Evolutionary conservation across 768 basidiomycete genomes (phyloP), one percentile per base, ranked within the genome.

Genomic region (Hemileccinum impolitum): DNA sequence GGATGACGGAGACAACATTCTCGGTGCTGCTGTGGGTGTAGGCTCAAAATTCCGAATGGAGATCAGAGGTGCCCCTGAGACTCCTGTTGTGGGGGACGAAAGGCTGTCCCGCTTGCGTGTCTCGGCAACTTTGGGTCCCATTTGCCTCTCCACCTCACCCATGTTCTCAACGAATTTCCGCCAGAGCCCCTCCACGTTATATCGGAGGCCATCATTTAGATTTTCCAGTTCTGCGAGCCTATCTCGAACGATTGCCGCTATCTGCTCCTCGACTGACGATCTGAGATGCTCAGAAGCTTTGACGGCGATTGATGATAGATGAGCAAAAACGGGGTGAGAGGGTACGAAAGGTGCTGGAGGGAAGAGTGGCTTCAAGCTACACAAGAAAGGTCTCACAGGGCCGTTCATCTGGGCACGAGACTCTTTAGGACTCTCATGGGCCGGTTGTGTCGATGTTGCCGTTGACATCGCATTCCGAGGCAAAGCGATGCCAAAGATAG

Each of bases 311-410:
- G 75, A 71, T 14, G 83, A 75, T 28, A 91, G 72, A 62, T 87
- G 81, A 37, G 72, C 53, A 60, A 90, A 91, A 36, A 82, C 78
- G 7, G 81, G 80, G 56, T 91, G 85, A 15, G 84, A 80, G 7
- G 89, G 84, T 0, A 84, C 79, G 66, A 87, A 90, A 15, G 89
- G 88, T 18, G 84, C 80, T 15, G 87, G 87, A 23, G 82, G 80
- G 62, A 89, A 85, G 34, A 90, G 67, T 6, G 84, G 75, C 34
- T 76, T 75, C 53, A 86, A 56, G 48, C 74, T 66, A 34, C 80
- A 75, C 38, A 90, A 70, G 62, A 76, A 75, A 39, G 68, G 60
- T 17, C 53, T 57, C 5, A 57, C 52, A 15, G 68, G 59, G 25
- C 45, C 7, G 37, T 11, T 46, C 25, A 63, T 52, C 39, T 66